Evolutionary conservation across 495 filamentous ascomycete genomes (phyloP).

Genomic region (Cercophora samala): DNA sequence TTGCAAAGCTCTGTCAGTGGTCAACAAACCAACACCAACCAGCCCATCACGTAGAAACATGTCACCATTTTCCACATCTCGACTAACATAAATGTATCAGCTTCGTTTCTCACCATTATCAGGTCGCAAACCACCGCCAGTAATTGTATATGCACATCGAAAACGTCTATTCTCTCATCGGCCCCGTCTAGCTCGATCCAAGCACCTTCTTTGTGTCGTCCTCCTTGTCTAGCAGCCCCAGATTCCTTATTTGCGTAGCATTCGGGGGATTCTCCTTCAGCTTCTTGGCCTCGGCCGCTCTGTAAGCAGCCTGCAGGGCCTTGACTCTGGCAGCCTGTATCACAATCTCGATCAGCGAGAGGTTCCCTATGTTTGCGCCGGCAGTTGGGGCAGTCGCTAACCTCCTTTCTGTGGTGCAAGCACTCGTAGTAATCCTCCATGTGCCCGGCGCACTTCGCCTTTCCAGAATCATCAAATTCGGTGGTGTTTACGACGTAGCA

Average conservation of each 20-base stretch:
- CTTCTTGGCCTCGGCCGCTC: slow-evolving; percentile 71
- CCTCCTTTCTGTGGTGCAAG: slow-evolving; percentile 97
- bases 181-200: slow-evolving; percentile 30
- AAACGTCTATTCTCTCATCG: slow-evolving; percentile 5
- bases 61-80: background rate
- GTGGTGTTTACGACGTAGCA: slow-evolving; percentile 84
- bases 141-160: slow-evolving; percentile 24
- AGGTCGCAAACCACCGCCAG: background rate
- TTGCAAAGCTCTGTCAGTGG: background rate
- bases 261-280: slow-evolving; percentile 69
- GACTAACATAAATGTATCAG: background rate
- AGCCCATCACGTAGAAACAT: background rate
- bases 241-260: slow-evolving; percentile 74
- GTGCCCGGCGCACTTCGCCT: slow-evolving; percentile 83
- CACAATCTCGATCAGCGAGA: slow-evolving; percentile 9
- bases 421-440: slow-evolving; percentile 98
- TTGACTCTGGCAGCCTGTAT: slow-evolving; percentile 70
- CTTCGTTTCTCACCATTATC: background rate
- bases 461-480: slow-evolving; percentile 69
- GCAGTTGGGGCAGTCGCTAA: slow-evolving; percentile 32
- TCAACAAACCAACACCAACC: background rate
- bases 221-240: slow-evolving; percentile 77
- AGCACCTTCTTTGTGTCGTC: slow-evolving; percentile 70
- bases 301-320: slow-evolving; percentile 81
- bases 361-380: slow-evolving; percentile 2